These are phyloP conservation scores for Basipetospora chlamydospora DNA, from an alignment of 2,329 filamentous ascomycete genomes.

Conservation along the genomic window DNA sequence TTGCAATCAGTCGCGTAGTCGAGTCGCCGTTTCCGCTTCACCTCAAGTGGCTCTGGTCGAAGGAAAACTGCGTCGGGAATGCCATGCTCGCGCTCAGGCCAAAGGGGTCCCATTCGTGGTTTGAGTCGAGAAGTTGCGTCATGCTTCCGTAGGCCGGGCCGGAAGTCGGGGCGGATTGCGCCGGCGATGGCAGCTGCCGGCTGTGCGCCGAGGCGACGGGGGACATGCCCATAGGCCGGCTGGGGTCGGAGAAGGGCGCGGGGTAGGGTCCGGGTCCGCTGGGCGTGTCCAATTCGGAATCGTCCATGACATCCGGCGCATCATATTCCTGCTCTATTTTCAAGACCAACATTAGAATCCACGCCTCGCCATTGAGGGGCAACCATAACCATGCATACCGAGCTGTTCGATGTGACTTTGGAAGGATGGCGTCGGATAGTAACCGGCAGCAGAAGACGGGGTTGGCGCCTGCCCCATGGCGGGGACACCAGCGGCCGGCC, in stretches of 20 bases:
- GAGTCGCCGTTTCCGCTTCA: no score
- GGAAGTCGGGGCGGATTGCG: conserved; percentile 18
- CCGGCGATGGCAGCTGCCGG: conserved; percentile 21
- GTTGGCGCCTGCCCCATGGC: no score
- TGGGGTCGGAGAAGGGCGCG: conserved; percentile 33
- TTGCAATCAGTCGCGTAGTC: no score
- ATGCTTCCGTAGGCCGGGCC: conserved; percentile 42
- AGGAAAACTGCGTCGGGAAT: conserved; percentile 72
- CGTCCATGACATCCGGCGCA: conserved; percentile 78
- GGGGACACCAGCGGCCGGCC: no score
- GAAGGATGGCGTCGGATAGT: conserved; percentile 70
- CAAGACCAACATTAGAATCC: not conserved
- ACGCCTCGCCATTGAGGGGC: no score
- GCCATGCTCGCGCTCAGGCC: conserved; percentile 90
- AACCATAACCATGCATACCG: conserved; percentile 62
- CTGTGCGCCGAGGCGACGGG: conserved; percentile 22
- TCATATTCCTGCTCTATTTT: conserved; percentile 91
- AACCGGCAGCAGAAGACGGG: conserved; percentile 24
- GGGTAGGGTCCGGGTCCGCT: conserved; percentile 51
- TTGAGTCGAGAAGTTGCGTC: conserved; percentile 56
- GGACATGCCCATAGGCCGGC: conserved; percentile 29
- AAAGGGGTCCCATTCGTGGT: conserved; percentile 86
- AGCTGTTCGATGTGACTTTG: conserved; percentile 92
- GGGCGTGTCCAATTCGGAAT: conserved; percentile 57
- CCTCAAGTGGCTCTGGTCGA: conserved; percentile 45